Conservation (phyloP, 306 rosid genomes). For the Quercus agrifolia region DNA sequence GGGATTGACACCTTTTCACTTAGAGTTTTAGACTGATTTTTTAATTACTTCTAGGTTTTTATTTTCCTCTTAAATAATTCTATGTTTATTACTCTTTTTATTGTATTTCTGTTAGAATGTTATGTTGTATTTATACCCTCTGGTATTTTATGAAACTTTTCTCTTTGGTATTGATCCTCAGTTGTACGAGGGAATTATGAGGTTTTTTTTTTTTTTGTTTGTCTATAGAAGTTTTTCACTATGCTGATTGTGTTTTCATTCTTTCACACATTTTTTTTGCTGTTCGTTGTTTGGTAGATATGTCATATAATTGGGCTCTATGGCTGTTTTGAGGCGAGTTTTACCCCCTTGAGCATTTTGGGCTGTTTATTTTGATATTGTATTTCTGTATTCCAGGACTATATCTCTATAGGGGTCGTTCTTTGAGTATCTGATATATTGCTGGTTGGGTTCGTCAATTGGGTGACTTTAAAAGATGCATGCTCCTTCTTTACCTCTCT, state of each 20-base stretch:
- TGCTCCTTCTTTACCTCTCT: constrained; percentile 10
- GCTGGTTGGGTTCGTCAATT: background rate
- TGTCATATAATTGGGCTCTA: background rate
- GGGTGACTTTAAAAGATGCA: background rate
- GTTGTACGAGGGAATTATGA: background rate
- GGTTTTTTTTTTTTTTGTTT: background rate
- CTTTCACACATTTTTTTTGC: background rate
- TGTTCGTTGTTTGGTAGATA: background rate
- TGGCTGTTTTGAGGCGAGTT: background rate
- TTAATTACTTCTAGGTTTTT: background rate
- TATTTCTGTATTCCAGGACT: background rate
- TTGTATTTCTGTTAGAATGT: background rate
- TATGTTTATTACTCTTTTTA: background rate
- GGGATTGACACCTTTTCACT: background rate
- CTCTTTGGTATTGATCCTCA: background rate
- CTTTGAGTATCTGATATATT: background rate
- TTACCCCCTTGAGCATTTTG: background rate
- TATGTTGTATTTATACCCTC: background rate
- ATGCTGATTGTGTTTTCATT: background rate
- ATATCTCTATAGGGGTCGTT: background rate
- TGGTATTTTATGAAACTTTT: background rate
- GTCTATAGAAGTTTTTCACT: background rate
- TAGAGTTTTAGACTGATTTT: background rate
- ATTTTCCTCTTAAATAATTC: background rate
- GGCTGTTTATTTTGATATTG: background rate